phyloP scores from a whole-genome alignment of 257 asterid genomes.

The Penstemon eatonii region DNA sequence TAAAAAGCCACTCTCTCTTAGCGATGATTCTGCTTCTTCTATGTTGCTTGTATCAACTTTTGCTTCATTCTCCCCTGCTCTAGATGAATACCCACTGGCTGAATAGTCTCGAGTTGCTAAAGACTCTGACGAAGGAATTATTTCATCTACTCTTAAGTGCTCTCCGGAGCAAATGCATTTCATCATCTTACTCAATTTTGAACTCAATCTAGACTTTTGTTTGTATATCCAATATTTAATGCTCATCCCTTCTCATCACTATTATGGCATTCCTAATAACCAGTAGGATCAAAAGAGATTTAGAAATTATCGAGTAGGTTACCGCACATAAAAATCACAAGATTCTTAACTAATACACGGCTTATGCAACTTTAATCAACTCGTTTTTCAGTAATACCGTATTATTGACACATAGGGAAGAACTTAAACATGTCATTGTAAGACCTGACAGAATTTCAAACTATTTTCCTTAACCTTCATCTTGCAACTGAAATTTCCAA shows the following conservation, averaged over 20 bases:
- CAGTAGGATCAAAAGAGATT: slow-evolving; percentile 8
- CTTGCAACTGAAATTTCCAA: slow-evolving; percentile 9
- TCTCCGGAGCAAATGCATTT: slow-evolving; percentile 96
- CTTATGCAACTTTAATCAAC: background rate
- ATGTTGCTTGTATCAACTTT: slow-evolving; percentile 75
- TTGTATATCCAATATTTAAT: slow-evolving; percentile 71
- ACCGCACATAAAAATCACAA: background rate
- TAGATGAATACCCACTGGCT: slow-evolving; percentile 82
- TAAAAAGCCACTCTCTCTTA: slow-evolving; percentile 83
- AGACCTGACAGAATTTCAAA: slow-evolving; percentile 5
- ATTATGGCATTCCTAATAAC: slow-evolving; percentile 34
- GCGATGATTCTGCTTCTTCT: slow-evolving; percentile 94
- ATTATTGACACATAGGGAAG: background rate
- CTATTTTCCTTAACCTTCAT: slow-evolving; percentile 13
- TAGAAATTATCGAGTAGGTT: background rate
- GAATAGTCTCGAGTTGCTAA: slow-evolving; percentile 94
- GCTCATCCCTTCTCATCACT: slow-evolving; percentile 74
- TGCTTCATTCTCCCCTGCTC: slow-evolving; percentile 67
- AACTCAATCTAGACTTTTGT: slow-evolving; percentile 45
- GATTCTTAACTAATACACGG: background rate
- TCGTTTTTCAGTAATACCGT: background rate
- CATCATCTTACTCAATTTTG: slow-evolving; percentile 73
- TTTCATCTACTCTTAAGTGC: slow-evolving; percentile 65
- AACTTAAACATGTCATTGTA: slow-evolving; percentile 12
- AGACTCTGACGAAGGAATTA: slow-evolving; percentile 79